Conservation (phyloP, 2,329 filamentous ascomycete genomes). For the Xylogone sp. region DNA sequence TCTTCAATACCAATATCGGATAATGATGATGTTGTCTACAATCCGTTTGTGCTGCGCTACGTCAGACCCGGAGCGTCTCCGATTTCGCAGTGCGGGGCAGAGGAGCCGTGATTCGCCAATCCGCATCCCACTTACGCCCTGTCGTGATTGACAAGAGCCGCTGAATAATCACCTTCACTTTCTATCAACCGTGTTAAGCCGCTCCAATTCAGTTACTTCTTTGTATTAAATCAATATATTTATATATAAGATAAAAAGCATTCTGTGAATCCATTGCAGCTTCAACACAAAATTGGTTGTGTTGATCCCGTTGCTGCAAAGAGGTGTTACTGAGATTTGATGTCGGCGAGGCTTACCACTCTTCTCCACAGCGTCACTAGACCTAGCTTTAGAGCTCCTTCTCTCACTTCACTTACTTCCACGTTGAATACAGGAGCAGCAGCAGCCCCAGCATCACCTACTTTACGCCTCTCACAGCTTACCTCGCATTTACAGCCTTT, state of each 20-base stretch:
- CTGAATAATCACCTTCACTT: too few species aligned
- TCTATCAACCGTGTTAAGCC: too few species aligned
- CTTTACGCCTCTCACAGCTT: not conserved
- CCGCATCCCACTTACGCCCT: not conserved
- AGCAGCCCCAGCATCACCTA: not conserved
- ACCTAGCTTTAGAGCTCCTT: not conserved
- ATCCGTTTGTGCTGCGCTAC: too few species aligned
- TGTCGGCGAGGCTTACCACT: constrained; percentile 12
- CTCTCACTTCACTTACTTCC: not conserved
- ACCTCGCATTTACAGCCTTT: not conserved
- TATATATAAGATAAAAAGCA: not conserved
- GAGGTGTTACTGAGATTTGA: constrained; percentile 13
- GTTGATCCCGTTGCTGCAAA: constrained; percentile 11
- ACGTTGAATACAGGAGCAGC: not conserved
- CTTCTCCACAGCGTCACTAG: not conserved
- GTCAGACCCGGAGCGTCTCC: not conserved
- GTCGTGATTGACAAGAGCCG: not conserved
- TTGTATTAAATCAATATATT: too few species aligned
- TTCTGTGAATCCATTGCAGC: not conserved
- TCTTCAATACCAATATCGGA: too few species aligned
- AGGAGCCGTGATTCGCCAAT: not conserved
- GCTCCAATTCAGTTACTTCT: too few species aligned
- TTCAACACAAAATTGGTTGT: not conserved
- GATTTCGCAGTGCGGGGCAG: not conserved
- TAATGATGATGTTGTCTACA: too few species aligned